Evolutionary conservation across 1,284 basidiomycete genomes (phyloP).

Genomic region (Leccinum fuscescens): DNA sequence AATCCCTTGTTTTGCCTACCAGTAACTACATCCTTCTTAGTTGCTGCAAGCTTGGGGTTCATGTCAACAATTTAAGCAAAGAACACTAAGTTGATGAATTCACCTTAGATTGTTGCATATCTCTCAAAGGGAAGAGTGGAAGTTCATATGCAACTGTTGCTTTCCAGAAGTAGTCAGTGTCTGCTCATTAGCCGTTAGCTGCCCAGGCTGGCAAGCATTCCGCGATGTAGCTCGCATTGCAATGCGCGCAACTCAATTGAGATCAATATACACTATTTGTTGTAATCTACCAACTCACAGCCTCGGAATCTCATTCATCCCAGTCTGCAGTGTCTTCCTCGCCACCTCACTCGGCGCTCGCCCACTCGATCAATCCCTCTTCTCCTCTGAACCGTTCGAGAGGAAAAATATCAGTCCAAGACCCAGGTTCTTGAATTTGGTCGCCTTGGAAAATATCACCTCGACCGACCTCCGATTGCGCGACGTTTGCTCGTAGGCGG

Average conservation of each 20-base stretch:
- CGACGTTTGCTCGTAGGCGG: conserved; percentile 38
- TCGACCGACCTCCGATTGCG: conserved; percentile 64
- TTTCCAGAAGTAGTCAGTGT: neutral
- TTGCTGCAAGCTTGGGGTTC: no score
- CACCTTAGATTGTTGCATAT: conserved; percentile 51
- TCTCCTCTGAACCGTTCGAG: conserved; percentile 45
- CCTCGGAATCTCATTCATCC: conserved; percentile 52
- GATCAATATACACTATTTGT: neutral
- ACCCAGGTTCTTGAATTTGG: conserved; percentile 56
- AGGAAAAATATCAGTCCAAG: conserved; percentile 73
- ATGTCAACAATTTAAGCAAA: no score
- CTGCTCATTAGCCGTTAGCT: neutral
- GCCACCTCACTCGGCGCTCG: conserved; percentile 48
- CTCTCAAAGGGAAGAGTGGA: conserved; percentile 75
- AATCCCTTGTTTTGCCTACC: no score
- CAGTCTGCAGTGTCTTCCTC: conserved; percentile 62
- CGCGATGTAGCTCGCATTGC: neutral
- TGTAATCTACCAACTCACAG: conserved; percentile 25
- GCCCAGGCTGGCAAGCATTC: neutral
- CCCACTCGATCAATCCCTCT: conserved; percentile 59
- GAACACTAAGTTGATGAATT: conserved; percentile 40
- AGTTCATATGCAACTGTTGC: conserved; percentile 50
- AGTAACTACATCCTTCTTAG: no score
- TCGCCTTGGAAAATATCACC: conserved; percentile 69
- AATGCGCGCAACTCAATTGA: conserved; percentile 45